Percentiles rank a stretch among this genome's conserved stretches.
These are phyloP conservation scores for Ophiocordyceps unilateralis DNA, from an alignment of 2,329 filamentous ascomycete genomes.

Conservation along the genomic window DNA sequence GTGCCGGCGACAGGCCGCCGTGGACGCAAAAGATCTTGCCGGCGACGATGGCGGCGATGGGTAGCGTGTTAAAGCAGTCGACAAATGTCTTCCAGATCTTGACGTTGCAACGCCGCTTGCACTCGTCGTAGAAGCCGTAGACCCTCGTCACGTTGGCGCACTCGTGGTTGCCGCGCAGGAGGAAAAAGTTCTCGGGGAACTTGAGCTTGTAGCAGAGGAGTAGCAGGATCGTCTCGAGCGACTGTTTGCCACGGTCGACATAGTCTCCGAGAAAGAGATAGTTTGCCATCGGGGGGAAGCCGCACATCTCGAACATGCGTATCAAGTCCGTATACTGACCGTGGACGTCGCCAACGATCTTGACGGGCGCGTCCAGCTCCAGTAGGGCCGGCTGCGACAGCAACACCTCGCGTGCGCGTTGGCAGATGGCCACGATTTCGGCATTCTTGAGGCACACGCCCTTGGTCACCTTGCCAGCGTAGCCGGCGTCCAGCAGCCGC, in stretches of 20 bases:
- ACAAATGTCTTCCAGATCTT: constrained; percentile 98
- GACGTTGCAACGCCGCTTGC: constrained; percentile 88
- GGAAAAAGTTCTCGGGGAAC: constrained; percentile 93
- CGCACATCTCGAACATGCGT: constrained; percentile 96
- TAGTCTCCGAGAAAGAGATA: constrained; percentile 93
- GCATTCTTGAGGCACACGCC: constrained; percentile 94
- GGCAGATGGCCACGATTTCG: constrained; percentile 87
- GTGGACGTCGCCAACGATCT: constrained; percentile 94
- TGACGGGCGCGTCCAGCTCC: constrained; percentile 86
- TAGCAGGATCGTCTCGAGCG: constrained; percentile 81
- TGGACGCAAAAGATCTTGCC: constrained; percentile 98
- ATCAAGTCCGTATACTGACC: constrained; percentile 94
- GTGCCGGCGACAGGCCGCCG: constrained; percentile 77
- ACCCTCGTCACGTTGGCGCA: constrained; percentile 92
- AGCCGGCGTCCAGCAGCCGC: constrained; percentile 81
- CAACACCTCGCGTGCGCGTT: constrained; percentile 74
- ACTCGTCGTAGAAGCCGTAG: constrained; percentile 97
- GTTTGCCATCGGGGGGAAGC: constrained; percentile 81
- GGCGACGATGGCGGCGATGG: constrained; percentile 90
- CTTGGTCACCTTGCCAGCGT: constrained; percentile 94
- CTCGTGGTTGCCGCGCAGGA: constrained; percentile 88
- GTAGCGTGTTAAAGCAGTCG: constrained; percentile 88
- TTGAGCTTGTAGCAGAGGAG: constrained; percentile 94
- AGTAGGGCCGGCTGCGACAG: constrained; percentile 81
- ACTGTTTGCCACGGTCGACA: constrained; percentile 91